These are phyloP conservation scores for Microcos paniculata DNA, from an alignment of 345 rosid genomes.

Conservation along the genomic window DNA sequence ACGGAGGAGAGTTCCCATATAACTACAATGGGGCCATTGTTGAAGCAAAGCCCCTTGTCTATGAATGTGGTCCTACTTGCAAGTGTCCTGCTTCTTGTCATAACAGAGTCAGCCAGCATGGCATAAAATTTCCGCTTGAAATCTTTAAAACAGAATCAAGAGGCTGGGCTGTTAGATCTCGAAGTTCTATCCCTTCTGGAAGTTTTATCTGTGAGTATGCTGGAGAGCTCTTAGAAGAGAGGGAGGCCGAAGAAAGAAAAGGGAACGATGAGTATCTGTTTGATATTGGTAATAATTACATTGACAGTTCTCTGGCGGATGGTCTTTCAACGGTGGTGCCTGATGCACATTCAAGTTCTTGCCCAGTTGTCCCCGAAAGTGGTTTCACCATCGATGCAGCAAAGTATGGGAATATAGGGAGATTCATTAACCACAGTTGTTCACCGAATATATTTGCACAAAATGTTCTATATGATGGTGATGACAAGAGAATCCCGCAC, in stretches of 20 bases:
- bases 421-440: slow-evolving; percentile 91
- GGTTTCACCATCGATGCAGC: slow-evolving; percentile 90
- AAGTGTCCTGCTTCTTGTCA: slow-evolving; percentile 72
- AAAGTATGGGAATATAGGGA: slow-evolving; percentile 62
- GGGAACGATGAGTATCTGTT: slow-evolving; percentile 82
- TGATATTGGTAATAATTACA: slow-evolving; percentile 59
- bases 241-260: slow-evolving; percentile 61
- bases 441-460: slow-evolving; percentile 93
- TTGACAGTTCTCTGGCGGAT: slow-evolving; percentile 40
- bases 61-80: slow-evolving; percentile 84
- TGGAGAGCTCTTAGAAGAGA: slow-evolving; percentile 80
- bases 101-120: slow-evolving; percentile 74
- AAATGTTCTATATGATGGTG: slow-evolving; percentile 75
- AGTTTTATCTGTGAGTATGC: slow-evolving; percentile 81
- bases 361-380: slow-evolving; percentile 34
- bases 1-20: slow-evolving; percentile 80
- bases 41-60: slow-evolving; percentile 56
- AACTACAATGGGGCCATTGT: slow-evolving; percentile 76
- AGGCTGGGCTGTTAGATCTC: slow-evolving; percentile 95
- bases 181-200: slow-evolving; percentile 65
- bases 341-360: slow-evolving; percentile 30
- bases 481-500: slow-evolving; percentile 73
- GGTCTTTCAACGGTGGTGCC: slow-evolving; percentile 51
- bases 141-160: slow-evolving; percentile 73
- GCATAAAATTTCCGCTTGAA: slow-evolving; percentile 75